Percentiles rank a stretch among this genome's conserved stretches.
These are phyloP conservation scores for Marvania coccoides DNA, from an alignment of 139 green algal species.

Conservation along the genomic window DNA sequence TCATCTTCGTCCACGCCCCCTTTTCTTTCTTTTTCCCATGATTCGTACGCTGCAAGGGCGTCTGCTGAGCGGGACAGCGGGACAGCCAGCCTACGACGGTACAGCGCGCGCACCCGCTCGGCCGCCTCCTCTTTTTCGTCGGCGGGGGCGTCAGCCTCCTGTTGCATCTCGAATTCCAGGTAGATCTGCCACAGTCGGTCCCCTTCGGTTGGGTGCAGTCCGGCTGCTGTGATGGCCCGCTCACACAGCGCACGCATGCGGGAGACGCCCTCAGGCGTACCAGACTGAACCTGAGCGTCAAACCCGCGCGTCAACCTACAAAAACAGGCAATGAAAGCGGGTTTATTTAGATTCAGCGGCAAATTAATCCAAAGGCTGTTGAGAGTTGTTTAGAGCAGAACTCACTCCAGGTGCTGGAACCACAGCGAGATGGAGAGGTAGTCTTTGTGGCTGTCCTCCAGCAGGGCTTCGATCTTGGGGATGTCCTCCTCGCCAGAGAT, in stretches of 20 bases:
- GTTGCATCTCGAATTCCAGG: conserved; percentile 26
- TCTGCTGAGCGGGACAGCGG: conserved; percentile 31
- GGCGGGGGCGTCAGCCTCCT: background rate
- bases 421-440: conserved; percentile 73
- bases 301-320: conserved; percentile 40
- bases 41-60: conserved; percentile 46
- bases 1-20: conserved; percentile 4
- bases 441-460: conserved; percentile 46
- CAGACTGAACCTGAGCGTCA: conserved; percentile 25
- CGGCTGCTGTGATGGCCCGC: conserved; percentile 45
- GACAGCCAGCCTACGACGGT: conserved; percentile 51
- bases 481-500: conserved; percentile 24
- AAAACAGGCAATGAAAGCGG: background rate
- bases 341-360: too few relatives aligned
- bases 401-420: conserved; percentile 51
- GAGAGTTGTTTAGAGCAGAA: background rate
- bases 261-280: conserved; percentile 16
- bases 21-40: conserved; percentile 68
- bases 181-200: conserved; percentile 43
- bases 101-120: conserved; percentile 55
- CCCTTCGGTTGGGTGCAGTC: conserved; percentile 52
- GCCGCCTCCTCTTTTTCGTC: conserved; percentile 21
- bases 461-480: conserved; percentile 32
- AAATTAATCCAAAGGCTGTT: background rate
- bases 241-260: conserved; percentile 50